These are phyloP conservation scores for Pichia scutulata DNA, from an alignment of 805 yeast species.

Conservation along the genomic window DNA sequence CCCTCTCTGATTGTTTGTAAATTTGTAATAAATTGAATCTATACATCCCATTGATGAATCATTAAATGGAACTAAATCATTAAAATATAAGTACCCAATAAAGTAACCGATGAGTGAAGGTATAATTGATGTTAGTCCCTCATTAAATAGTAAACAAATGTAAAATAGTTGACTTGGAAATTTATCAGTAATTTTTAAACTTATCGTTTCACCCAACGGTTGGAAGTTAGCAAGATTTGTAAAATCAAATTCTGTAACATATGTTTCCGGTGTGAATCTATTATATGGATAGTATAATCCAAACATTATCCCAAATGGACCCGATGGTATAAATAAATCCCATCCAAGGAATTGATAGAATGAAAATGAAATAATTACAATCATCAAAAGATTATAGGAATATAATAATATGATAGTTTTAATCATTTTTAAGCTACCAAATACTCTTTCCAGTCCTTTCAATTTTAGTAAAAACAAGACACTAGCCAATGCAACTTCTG, in stretches of 20 bases:
- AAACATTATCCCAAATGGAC: constrained; percentile 35
- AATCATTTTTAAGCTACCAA: constrained; percentile 48
- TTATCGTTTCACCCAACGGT: constrained; percentile 27
- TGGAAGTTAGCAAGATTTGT: constrained; percentile 18
- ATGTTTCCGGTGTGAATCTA: constrained; percentile 34
- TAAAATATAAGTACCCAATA: constrained; percentile 37
- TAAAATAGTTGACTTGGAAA: constrained; percentile 7
- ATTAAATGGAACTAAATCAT: constrained; percentile 37
- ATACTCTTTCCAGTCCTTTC: constrained; percentile 49
- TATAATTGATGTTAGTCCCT: constrained; percentile 31
- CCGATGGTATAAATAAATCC: constrained; percentile 38
- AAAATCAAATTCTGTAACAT: constrained; percentile 31
- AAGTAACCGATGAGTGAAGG: constrained; percentile 36
- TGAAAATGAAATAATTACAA: constrained; percentile 28
- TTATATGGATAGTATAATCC: constrained; percentile 34
- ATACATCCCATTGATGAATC: constrained; percentile 21
- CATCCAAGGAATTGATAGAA: constrained; percentile 27
- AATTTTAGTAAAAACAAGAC: constrained; percentile 42
- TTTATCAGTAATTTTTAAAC: constrained; percentile 11
- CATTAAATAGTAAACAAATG: constrained; percentile 29
- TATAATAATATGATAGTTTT: constrained; percentile 38
- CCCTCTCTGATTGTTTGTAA: constrained; percentile 8
- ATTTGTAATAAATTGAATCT: constrained; percentile 13
- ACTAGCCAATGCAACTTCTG: constrained; percentile 42
- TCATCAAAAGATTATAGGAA: constrained; percentile 38